Conservation (phyloP, 306 rosid genomes). For the Amphicarpaea edgeworthii region DNA sequence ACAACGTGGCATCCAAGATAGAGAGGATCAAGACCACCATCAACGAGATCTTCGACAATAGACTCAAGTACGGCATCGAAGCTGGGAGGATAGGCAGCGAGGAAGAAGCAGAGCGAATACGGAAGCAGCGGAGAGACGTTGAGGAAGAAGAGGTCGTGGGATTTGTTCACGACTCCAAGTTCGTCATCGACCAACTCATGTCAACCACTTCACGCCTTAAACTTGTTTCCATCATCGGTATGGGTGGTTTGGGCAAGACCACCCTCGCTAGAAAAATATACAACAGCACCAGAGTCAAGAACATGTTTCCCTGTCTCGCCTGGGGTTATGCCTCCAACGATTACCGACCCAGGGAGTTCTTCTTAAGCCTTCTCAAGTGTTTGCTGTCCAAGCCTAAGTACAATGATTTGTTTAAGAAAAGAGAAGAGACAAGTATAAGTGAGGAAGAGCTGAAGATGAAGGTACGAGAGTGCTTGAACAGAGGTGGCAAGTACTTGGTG, state of each 20-base stretch:
- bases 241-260: conserved; percentile 44
- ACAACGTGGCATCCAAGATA: background rate
- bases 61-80: background rate
- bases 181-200: background rate
- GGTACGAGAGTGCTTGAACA: background rate
- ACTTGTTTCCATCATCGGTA: conserved; percentile 12
- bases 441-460: background rate
- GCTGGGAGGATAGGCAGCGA: background rate
- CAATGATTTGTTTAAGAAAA: background rate
- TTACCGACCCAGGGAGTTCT: background rate
- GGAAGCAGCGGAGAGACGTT: conserved; percentile 12
- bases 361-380: conserved; percentile 5
- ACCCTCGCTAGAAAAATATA: conserved; percentile 36
- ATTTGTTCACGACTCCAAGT: background rate
- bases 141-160: conserved; percentile 40
- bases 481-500: background rate
- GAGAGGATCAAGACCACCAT: background rate
- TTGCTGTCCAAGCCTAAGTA: background rate
- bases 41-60: background rate
- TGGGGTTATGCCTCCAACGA: conserved; percentile 28
- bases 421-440: background rate
- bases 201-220: background rate
- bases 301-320: background rate
- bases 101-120: background rate
- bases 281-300: background rate